Percentiles rank a stretch among this genome's conserved stretches.
These are phyloP conservation scores for Metschnikowia aberdeeniae DNA, from an alignment of 805 yeast genomes.

Conservation along the genomic window DNA sequence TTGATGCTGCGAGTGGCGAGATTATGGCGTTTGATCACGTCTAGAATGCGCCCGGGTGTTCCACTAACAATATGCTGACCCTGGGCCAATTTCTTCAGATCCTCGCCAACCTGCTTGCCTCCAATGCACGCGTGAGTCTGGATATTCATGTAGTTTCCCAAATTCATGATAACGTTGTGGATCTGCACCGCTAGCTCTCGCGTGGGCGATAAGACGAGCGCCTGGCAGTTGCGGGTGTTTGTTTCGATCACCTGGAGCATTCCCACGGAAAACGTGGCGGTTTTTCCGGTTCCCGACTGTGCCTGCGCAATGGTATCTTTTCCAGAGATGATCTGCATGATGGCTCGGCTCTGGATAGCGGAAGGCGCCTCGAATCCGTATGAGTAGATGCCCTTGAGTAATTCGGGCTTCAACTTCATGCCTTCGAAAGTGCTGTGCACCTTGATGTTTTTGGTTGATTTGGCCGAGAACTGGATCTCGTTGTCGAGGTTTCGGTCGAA, in stretches of 20 bases:
- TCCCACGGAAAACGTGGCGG: slow-evolving; percentile 96
- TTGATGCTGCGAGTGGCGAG: slow-evolving; percentile 72
- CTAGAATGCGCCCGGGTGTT: slow-evolving; percentile 94
- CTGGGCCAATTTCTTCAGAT: slow-evolving; percentile 64
- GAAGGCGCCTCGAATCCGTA: slow-evolving; percentile 96
- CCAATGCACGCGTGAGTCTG: slow-evolving; percentile 92
- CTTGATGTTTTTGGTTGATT: slow-evolving; percentile 50
- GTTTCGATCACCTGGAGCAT: slow-evolving; percentile 84
- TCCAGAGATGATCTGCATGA: slow-evolving; percentile 88
- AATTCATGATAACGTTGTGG: slow-evolving; percentile 76
- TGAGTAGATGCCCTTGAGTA: slow-evolving; percentile 60
- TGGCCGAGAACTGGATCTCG: slow-evolving; percentile 48
- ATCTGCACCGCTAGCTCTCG: slow-evolving; percentile 95
- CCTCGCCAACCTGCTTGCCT: slow-evolving; percentile 81
- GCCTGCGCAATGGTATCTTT: slow-evolving; percentile 98
- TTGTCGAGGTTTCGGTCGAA: slow-evolving; percentile 58
- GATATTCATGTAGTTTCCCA: slow-evolving; percentile 85
- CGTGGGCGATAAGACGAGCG: slow-evolving; percentile 89
- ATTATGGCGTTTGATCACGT: slow-evolving; percentile 81
- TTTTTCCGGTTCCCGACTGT: slow-evolving; percentile 98
- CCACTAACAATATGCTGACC: slow-evolving; percentile 95
- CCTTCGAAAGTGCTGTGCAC: slow-evolving; percentile 46
- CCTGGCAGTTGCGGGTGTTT: slow-evolving; percentile 73
- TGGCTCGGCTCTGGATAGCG: slow-evolving; percentile 97
- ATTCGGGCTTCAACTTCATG: slow-evolving; percentile 39